Conservation (phyloP, 306 rosid genomes). For the Citrullus colocynthis region DNA sequence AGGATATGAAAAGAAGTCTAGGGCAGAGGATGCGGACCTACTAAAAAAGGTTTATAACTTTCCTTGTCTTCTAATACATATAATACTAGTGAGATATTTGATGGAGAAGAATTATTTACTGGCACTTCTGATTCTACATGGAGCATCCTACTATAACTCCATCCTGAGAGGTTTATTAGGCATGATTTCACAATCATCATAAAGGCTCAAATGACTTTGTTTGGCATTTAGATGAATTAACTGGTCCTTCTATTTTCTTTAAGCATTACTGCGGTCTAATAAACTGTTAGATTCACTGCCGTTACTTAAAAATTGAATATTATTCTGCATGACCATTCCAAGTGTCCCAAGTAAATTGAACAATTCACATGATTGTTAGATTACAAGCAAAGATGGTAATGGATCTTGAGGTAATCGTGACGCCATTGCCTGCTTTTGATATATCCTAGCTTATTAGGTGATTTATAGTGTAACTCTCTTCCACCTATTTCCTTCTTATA, state of each 20-base stretch:
- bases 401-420: not conserved
- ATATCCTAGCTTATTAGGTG: not conserved
- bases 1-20: slow-evolving; percentile 81
- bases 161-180: not conserved
- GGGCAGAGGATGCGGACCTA: slow-evolving; percentile 54
- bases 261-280: not conserved
- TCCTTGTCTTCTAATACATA: slow-evolving; percentile 9
- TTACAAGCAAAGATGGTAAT: not conserved
- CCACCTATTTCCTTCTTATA: not conserved
- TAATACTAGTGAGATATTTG: not conserved
- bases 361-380: not conserved
- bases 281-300: not conserved
- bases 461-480: not conserved
- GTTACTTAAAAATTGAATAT: not conserved
- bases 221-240: not conserved
- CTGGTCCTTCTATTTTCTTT: not conserved
- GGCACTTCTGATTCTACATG: not conserved
- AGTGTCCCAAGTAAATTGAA: not conserved
- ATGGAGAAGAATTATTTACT: not conserved
- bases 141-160: not conserved
- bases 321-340: not conserved
- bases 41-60: slow-evolving; percentile 54
- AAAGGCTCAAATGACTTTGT: slow-evolving; percentile 1
- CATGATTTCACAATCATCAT: not conserved
- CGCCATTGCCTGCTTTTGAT: not conserved